Percentiles rank a stretch among this genome's conserved stretches.
phyloP scores from a whole-genome alignment of 345 rosid genomes.

The Jatropha curcas region DNA sequence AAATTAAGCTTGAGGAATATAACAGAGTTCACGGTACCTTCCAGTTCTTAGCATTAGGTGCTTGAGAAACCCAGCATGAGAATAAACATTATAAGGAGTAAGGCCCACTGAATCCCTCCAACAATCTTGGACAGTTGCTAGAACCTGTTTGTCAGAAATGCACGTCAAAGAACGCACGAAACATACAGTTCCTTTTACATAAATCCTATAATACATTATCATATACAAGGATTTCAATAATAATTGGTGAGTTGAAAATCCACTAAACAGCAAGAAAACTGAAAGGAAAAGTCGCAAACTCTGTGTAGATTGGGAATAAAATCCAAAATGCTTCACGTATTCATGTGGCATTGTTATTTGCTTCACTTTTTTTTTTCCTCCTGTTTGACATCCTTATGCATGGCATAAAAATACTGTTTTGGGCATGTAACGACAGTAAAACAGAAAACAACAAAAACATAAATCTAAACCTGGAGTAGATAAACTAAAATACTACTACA shows the following conservation, averaged over 20 bases:
- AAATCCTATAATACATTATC: background rate
- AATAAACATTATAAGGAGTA: constrained; percentile 77
- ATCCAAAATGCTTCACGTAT: background rate
- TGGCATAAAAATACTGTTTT: background rate
- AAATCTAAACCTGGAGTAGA: background rate
- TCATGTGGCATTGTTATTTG: background rate
- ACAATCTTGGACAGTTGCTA: constrained; percentile 71
- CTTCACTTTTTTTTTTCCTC: background rate
- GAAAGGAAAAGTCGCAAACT: background rate
- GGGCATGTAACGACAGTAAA: background rate
- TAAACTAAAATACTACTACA: background rate
- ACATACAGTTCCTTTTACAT: constrained; percentile 5
- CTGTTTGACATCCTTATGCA: background rate
- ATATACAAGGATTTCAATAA: background rate
- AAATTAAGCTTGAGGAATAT: background rate
- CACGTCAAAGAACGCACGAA: constrained; percentile 14
- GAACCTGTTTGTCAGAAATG: constrained; percentile 50
- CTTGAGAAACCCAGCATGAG: constrained; percentile 89
- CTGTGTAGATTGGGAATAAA: background rate
- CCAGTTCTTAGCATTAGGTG: constrained; percentile 95
- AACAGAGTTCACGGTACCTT: constrained; percentile 48
- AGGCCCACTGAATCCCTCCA: constrained; percentile 85
- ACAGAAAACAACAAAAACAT: background rate
- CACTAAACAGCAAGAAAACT: background rate
- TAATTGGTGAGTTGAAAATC: background rate